Base-by-base conservation (phyloP, 202 grass and related monocot species). In the Bolboschoenoplectus hybrid region DNA sequence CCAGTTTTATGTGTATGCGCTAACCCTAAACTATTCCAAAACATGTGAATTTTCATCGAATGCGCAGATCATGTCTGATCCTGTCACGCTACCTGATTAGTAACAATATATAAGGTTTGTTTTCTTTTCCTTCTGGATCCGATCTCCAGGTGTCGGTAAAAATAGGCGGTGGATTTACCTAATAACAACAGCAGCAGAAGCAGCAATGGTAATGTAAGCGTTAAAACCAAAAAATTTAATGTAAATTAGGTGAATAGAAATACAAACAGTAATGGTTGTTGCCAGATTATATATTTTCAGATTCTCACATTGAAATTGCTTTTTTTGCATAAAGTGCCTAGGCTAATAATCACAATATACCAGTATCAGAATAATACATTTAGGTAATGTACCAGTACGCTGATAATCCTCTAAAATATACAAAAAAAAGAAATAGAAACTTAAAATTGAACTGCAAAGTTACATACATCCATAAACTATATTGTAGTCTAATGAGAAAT, bases 361-460 rank as follows among this genome's bases (percentile, higher is more conserved):
- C 14, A 1, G 57, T 78, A 78, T 38, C 34, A 57, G 14, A 74
- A 39, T 75, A 26, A 51, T 78, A 78, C 52, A 78, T 16, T 57
- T 38, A 16, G 51, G 5, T 40, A 57, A 56, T 57, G 50, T 57
- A 78, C 13, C 13, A 38, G 51, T 17, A 78, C 34, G 35, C 51
- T 4, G 51, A 39, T 41, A 41, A 58, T 20, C 14, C 36, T 60
- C 34, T 41, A 35, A 41, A 58, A 16, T 17, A 41, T 57, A 58
- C 14, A 57, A 58, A 50, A 50, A 41, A 58, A 57, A 26, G 26
- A 56, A 79, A 4, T 36, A 53, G 26, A 35, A 36, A 19, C 10
- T 58, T 17, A 57, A 14, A 57, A 9, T n/a, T 41, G 34, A 41
- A 36, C 35, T 41, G 35, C 35, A 79, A 58, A 79, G 51, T 41